phyloP scores from a whole-genome alignment of 1,284 basidiomycete genomes.

The Rhizoctonia solani region DNA sequence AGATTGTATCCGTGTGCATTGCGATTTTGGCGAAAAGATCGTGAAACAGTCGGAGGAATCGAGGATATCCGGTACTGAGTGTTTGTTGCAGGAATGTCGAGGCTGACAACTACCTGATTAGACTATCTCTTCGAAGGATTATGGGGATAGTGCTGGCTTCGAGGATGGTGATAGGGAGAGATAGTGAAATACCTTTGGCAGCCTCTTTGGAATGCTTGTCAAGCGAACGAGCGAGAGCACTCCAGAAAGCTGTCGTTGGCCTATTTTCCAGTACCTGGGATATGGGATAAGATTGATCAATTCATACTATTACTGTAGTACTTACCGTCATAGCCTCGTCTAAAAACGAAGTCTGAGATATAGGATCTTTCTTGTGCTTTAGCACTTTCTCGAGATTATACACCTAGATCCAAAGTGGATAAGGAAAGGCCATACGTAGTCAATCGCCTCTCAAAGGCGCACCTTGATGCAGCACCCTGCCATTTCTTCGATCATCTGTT shows the following conservation, averaged over 20 bases:
- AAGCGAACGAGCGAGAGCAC: slow-evolving; percentile 74
- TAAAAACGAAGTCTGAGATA: slow-evolving; percentile 78
- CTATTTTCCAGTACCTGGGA: slow-evolving; percentile 79
- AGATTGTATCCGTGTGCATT: slow-evolving; percentile 91
- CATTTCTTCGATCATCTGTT: slow-evolving; percentile 85
- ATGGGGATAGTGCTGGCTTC: too few species aligned
- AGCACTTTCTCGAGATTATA: slow-evolving; percentile 95
- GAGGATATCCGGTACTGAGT: slow-evolving; percentile 81
- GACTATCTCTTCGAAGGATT: too few species aligned
- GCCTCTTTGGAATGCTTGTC: slow-evolving; percentile 80
- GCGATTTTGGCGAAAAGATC: slow-evolving; percentile 95
- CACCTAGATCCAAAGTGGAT: slow-evolving; percentile 55
- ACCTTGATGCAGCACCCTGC: slow-evolving; percentile 89
- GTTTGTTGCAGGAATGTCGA: slow-evolving; percentile 88
- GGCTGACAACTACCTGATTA: too few species aligned
- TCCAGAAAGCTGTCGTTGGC: slow-evolving; percentile 91
- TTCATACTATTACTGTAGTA: not conserved
- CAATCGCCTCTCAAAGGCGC: too few species aligned
- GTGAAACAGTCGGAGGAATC: slow-evolving; percentile 86
- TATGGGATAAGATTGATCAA: not conserved
- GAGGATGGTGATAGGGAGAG: too few species aligned
- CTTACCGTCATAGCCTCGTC: slow-evolving; percentile 88
- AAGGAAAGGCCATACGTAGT: too few species aligned
- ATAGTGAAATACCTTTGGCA: slow-evolving; percentile 69
- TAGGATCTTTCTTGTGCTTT: slow-evolving; percentile 80